phyloP scores from a whole-genome alignment of 495 filamentous ascomycete genomes.

The Xylaria cubensis region DNA sequence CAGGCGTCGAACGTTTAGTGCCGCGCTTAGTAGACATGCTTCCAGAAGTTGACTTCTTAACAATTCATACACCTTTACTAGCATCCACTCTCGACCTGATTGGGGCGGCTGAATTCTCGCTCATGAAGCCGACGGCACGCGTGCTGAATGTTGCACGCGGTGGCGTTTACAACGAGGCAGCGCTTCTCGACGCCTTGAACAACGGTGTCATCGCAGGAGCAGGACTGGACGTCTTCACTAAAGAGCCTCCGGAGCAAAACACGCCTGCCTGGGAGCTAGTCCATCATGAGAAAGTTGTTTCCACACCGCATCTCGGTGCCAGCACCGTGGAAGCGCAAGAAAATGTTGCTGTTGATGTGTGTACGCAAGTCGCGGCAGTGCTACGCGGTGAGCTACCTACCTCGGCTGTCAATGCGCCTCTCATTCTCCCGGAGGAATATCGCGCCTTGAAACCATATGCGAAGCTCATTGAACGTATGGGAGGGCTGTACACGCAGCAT shows the following conservation, averaged over 20 bases:
- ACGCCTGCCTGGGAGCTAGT: conserved; percentile 62
- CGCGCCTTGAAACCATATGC: conserved; percentile 73
- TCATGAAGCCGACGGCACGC: conserved; percentile 70
- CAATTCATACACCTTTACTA: conserved; percentile 77
- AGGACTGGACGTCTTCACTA: conserved; percentile 76
- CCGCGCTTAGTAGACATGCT: conserved; percentile 61
- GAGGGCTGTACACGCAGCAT: conserved; percentile 72
- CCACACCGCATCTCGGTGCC: conserved; percentile 75
- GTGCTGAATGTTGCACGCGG: conserved; percentile 76
- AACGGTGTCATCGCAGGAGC: conserved; percentile 72
- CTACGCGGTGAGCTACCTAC: conserved; percentile 69
- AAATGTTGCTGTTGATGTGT: conserved; percentile 76
- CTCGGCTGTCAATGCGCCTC: conserved; percentile 73
- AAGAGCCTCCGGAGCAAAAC: conserved; percentile 65
- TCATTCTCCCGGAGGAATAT: conserved; percentile 77
- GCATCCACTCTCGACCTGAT: conserved; percentile 73
- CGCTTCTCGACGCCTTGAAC: conserved; percentile 69
- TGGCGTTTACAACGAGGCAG: conserved; percentile 76
- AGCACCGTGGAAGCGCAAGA: conserved; percentile 80
- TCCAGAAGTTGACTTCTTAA: conserved; percentile 70
- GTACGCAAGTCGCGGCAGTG: conserved; percentile 73
- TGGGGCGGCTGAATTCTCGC: conserved; percentile 62
- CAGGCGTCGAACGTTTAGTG: conserved; percentile 61
- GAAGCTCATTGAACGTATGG: conserved; percentile 70
- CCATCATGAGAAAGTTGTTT: conserved; percentile 67